Evolutionary conservation across 805 yeast species (phyloP), one percentile per base, ranked within the genome.

Genomic region (Danielia oregonensis): DNA sequence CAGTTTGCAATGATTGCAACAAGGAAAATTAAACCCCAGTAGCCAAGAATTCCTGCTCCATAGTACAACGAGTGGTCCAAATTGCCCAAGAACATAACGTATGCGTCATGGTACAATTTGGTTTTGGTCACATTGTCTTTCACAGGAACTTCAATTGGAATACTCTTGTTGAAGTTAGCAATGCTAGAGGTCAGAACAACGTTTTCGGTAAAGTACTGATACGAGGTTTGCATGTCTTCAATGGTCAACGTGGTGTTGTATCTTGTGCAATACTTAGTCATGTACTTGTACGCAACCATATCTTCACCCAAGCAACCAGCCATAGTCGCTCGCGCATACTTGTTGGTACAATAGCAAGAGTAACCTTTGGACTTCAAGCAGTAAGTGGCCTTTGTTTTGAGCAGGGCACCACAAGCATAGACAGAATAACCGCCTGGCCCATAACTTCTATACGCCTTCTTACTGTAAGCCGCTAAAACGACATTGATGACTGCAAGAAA

Each of bases 201-300:
- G 33, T 25, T 35, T 18, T 30, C 32, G 6, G 35, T 33, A 32
- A 54, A 51, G 37, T 51, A 29, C n/a, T 12, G 25, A 10, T 14
- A 2, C 14, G 21, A 21, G 11, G 17, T 14, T 11, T 81, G 85
- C 36, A 87, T 65, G 1, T 93, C 82, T 27, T 95, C 95, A 30
- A 85, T 63, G 1, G 95, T 85, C 47, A 81, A 71, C 49, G 68
- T 65, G 33, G 76, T 70, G 16, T 15, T 15, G 32, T 18, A 29
- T 3, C 3, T 9, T 10, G 14, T 17, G 19, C 32, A 29, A 12
- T 12, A 21, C 4, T 22, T 12, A 11, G 26, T 5, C 18, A 22
- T 17, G 21, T 32, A 27, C 13, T 41, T 25, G 38, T 40, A 38
- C 8, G 37, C 36, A 6, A 32, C 38, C 6, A 47, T 36, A 5